Evolutionary conservation across 2,329 filamentous ascomycete species (phyloP), one percentile per base, ranked within the genome.

Genomic region (Macrophomina tecta): DNA sequence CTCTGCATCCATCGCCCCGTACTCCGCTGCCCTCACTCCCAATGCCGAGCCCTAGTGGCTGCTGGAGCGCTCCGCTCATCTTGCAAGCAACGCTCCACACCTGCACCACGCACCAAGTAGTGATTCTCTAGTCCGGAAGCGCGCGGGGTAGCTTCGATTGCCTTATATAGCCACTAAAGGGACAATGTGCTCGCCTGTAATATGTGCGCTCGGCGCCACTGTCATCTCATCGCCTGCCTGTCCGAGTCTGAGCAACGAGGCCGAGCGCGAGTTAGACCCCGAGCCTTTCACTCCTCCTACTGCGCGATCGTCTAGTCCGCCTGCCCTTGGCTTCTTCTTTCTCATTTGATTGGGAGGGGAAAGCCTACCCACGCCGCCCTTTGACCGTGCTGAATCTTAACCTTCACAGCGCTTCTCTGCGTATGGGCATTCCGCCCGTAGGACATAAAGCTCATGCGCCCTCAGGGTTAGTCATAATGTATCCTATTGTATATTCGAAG

Each of bases 11-110:
- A 2, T 23, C 23, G 23, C 23, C 23, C 23, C 23, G 23, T 23
- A 23, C 23, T 23, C 23, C 23, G 23, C 23, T 23, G 23, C 23
- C 23, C 23, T 23, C 23, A 23, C 23, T 23, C 3, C 2, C 23
- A 3, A 61, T 61, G 56, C 56, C 56, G 34, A 61, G 56, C 56
- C n/a, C 56, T 18, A 28, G 34, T 48, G 40, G 8, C 18, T 51
- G 23, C 18, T 14, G 9, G 23, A 23, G 3, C 23, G 23, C 23
- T 23, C 23, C 23, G 23, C 23, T 3, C 23, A 23, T 23, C 23
- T 3, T 23, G 23, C 23, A 3, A 23, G 23, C 23, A 23, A 3
- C 23, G 1, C 3, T 23, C 23, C 23, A 23, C 23, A 23, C 23
- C 23, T 23, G 23, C 23, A 23, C 23, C 23, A 23, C 3, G 23